Percentiles rank a stretch among this genome's conserved stretches.
These are phyloP conservation scores for Nakataea oryzae DNA, from an alignment of 2,329 filamentous ascomycete genomes.

Conservation along the genomic window DNA sequence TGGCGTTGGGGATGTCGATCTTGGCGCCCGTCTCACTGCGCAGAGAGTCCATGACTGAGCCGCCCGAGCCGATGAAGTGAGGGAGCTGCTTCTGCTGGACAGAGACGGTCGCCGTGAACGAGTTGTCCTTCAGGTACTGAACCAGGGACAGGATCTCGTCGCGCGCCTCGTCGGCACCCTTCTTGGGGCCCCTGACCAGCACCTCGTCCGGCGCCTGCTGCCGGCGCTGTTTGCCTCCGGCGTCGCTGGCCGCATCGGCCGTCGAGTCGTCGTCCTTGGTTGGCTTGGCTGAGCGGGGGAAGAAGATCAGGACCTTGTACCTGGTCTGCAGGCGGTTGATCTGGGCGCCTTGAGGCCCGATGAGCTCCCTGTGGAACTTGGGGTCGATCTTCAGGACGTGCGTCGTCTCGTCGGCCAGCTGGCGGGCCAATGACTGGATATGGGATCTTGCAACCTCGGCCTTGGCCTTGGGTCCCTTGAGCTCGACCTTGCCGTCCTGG, in stretches of 20 bases:
- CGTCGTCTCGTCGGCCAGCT: slow-evolving; percentile 83
- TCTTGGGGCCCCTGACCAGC: slow-evolving; percentile 80
- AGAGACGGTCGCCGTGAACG: slow-evolving; percentile 65
- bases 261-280: slow-evolving; percentile 59
- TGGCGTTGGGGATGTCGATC: slow-evolving; percentile 80
- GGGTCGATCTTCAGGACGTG: slow-evolving; percentile 83
- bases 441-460: slow-evolving; percentile 77
- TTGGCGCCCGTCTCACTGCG: slow-evolving; percentile 75
- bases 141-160: slow-evolving; percentile 84
- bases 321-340: slow-evolving; percentile 88
- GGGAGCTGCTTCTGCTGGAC: slow-evolving; percentile 88
- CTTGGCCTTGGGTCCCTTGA: slow-evolving; percentile 93
- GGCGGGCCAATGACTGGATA: slow-evolving; percentile 68
- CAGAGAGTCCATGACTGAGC: slow-evolving; percentile 82
- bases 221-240: slow-evolving; percentile 41
- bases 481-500: slow-evolving; percentile 85
- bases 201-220: slow-evolving; percentile 83
- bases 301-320: slow-evolving; percentile 92
- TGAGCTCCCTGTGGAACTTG: slow-evolving; percentile 89
- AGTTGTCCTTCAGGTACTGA: slow-evolving; percentile 85
- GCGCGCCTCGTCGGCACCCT: slow-evolving; percentile 82
- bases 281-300: slow-evolving; percentile 61
- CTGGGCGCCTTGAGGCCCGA: slow-evolving; percentile 76
- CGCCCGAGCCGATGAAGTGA: slow-evolving; percentile 85
- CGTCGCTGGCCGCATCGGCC: slow-evolving; percentile 59